Conservation (phyloP, 2,329 filamentous ascomycete genomes). For the Colletotrichum sp. region DNA sequence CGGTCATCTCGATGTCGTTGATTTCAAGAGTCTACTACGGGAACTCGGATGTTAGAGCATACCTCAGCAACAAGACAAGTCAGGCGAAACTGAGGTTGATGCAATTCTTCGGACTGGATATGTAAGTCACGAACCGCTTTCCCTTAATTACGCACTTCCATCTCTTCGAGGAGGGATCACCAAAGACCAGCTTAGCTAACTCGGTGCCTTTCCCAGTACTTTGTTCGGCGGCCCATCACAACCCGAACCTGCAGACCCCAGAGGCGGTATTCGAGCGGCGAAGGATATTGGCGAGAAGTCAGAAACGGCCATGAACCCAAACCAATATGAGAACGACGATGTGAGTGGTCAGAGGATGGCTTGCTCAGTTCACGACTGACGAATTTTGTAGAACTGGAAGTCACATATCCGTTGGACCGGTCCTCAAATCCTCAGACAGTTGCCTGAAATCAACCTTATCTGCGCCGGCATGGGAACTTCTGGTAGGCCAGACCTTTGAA, state of each 20-base stretch:
- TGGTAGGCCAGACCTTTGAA: slow-evolving; percentile 33
- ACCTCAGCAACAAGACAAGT: slow-evolving; percentile 64
- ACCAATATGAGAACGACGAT: slow-evolving; percentile 61
- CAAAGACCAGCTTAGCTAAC: background rate
- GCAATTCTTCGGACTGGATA: slow-evolving; percentile 63
- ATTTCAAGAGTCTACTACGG: slow-evolving; percentile 56
- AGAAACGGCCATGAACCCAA: slow-evolving; percentile 52
- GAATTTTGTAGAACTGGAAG: slow-evolving; percentile 49
- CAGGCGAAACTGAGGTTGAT: slow-evolving; percentile 58
- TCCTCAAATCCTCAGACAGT: slow-evolving; percentile 59
- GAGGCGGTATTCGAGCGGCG: slow-evolving; percentile 58
- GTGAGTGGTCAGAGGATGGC: background rate
- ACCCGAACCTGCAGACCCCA: slow-evolving; percentile 56
- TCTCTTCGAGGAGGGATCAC: background rate
- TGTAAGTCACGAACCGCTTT: slow-evolving; percentile 36
- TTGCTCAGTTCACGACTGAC: background rate
- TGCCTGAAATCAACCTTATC: slow-evolving; percentile 61
- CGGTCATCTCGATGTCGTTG: slow-evolving; percentile 64
- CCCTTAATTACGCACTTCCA: background rate
- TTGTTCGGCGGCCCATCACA: slow-evolving; percentile 65
- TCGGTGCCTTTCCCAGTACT: slow-evolving; percentile 35
- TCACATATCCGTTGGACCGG: slow-evolving; percentile 65
- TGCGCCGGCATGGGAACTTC: slow-evolving; percentile 64
- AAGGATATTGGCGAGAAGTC: slow-evolving; percentile 44
- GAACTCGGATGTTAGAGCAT: slow-evolving; percentile 57